Base-by-base conservation (phyloP, 331 rosid species). In the Stylosanthes scabra region DNA sequence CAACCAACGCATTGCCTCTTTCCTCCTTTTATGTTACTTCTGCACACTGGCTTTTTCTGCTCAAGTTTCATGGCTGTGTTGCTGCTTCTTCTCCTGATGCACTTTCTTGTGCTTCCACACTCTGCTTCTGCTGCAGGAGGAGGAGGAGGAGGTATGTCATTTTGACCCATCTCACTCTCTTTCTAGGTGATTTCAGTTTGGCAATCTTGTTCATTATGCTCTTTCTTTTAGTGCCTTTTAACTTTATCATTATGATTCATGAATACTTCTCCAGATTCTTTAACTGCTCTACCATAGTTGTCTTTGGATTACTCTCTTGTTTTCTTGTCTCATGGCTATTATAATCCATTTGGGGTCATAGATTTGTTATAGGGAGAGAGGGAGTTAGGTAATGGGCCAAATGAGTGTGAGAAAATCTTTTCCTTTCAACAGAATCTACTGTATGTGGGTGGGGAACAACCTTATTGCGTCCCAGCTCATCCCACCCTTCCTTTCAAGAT, bases 401-500 rank as follows among this genome's bases (percentile, higher is more conserved):
- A 34, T 34, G 6, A 34, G 39, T 4, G 76, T 34, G 54, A 45
- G 54, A 78, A 59, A 80, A 69, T 66, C 60, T 79, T 60, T 63
- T 68, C 41, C 58, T 49, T 72, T 74, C 67, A 58, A 51, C 67
- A 42, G 79, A 68, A 67, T 81, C 75, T 77, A 71, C 3, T 63
- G 56, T 74, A 66, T 81, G 60, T 82, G 60, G 72, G 82, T 69
- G 52, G 63, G 74, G 20, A 75, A 78, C 80, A 81, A 12, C 15
- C 61, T 59, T 77, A 41, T 64, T 86, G 93, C 89, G 55, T 71
- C 84, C 83, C 92, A 90, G 89, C 91, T 87, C 90, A 84, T 80
- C 73, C 40, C 74, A 5, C 9, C 46, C 74, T 55, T 50, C 41
- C 78, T 49, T 49, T 68, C 57, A 62, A 40, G 51, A 70, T 74